Conservation (phyloP, 1,284 basidiomycete genomes). For the Flammula alnicola region DNA sequence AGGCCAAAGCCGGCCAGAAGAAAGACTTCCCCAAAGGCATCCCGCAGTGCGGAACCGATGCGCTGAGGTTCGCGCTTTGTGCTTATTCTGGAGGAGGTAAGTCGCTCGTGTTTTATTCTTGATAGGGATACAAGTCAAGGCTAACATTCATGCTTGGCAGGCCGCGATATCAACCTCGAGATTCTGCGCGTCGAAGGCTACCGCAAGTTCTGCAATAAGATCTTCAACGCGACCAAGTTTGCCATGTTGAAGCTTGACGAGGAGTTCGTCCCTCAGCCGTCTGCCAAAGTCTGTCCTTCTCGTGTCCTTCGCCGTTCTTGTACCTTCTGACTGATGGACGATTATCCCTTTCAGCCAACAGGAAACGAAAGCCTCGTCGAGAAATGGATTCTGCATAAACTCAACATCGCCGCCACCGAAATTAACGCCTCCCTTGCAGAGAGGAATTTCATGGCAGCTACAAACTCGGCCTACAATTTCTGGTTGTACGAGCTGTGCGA, state of each 20-base stretch:
- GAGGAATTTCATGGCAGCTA: conserved; percentile 94
- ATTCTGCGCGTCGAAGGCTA: conserved; percentile 98
- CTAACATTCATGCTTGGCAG: no score
- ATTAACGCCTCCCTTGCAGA: conserved; percentile 80
- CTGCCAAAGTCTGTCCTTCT: conserved; percentile 59
- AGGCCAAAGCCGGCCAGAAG: conserved; percentile 96
- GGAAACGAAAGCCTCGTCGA: conserved; percentile 93
- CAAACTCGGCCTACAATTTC: conserved; percentile 87
- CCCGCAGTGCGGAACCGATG: conserved; percentile 98
- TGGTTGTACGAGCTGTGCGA: conserved; percentile 99
- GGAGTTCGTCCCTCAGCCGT: conserved; percentile 75
- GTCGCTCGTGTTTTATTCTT: conserved; percentile 20
- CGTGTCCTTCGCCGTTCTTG: neutral
- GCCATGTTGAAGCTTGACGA: conserved; percentile 94
- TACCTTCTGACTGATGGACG: neutral
- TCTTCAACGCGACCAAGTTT: conserved; percentile 99
- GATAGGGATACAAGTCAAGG: neutral
- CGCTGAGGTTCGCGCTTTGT: conserved; percentile 93
- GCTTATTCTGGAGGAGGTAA: conserved; percentile 90
- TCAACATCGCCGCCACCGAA: conserved; percentile 81
- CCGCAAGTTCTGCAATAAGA: conserved; percentile 99
- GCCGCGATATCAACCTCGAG: conserved; percentile 95
- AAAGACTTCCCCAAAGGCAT: conserved; percentile 99
- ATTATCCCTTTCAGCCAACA: conserved; percentile 72
- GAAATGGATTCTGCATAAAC: conserved; percentile 94